Percentiles rank a stretch among this genome's conserved stretches.
phyloP scores from a whole-genome alignment of 768 basidiomycete species.

The Mycena epipterygia region DNA sequence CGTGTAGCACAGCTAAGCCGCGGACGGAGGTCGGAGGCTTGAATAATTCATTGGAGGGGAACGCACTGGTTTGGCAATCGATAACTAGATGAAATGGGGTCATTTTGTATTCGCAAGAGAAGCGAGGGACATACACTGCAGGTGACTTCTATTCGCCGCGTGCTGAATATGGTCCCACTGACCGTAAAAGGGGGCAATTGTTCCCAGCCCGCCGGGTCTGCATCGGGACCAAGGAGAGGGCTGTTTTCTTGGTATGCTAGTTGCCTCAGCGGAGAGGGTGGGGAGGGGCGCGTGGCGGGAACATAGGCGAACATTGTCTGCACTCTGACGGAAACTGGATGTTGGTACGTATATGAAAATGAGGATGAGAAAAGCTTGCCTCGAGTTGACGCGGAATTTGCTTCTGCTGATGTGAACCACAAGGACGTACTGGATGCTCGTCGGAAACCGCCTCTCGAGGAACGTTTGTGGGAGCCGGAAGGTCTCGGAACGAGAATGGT shows the following conservation, averaged over 20 bases:
- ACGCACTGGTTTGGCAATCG: constrained; percentile 37
- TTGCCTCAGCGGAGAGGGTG: constrained; percentile 36
- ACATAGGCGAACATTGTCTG: constrained; percentile 34
- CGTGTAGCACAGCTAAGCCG: constrained; percentile 36
- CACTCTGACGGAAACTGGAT: neutral
- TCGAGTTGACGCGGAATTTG: constrained; percentile 35
- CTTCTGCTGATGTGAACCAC: constrained; percentile 30
- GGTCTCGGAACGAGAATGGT: constrained; percentile 21
- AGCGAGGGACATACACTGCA: constrained; percentile 33
- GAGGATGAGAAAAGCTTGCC: constrained; percentile 5
- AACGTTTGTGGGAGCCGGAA: constrained; percentile 35
- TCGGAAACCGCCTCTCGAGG: constrained; percentile 30
- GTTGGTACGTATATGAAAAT: neutral
- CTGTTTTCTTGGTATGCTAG: constrained; percentile 36
- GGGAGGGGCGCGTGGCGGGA: constrained; percentile 35
- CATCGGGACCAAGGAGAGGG: constrained; percentile 33
- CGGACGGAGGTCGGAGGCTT: neutral
- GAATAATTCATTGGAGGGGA: neutral
- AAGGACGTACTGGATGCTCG: constrained; percentile 34
- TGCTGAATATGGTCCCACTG: constrained; percentile 36
- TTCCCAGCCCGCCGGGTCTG: constrained; percentile 39
- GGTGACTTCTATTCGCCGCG: constrained; percentile 30
- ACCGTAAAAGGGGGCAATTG: constrained; percentile 29
- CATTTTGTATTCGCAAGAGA: neutral
- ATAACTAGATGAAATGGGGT: constrained; percentile 5